Evolutionary conservation across 345 rosid species (phyloP).

Genomic region (Ailanthus altissimus): DNA sequence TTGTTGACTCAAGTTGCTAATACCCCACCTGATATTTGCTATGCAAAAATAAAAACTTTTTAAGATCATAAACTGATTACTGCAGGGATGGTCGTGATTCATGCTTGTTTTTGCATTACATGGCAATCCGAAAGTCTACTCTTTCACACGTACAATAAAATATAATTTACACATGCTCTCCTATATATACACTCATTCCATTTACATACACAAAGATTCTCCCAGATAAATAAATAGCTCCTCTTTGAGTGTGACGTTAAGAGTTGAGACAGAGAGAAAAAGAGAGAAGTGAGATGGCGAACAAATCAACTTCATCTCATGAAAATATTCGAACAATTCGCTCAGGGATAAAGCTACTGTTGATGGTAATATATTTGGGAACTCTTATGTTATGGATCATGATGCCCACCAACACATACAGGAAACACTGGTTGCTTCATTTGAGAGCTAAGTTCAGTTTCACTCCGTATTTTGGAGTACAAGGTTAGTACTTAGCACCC

Average conservation of each 20-base stretch:
- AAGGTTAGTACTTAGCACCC: conserved; percentile 43
- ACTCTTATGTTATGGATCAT: conserved; percentile 64
- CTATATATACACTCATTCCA: conserved; percentile 9
- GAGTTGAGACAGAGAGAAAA: neutral
- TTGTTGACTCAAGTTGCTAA: neutral
- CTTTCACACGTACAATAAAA: neutral
- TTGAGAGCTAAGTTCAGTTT: conserved; percentile 35
- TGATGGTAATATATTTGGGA: conserved; percentile 43
- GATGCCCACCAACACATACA: conserved; percentile 60
- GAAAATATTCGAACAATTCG: conserved; percentile 5
- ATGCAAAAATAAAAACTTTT: neutral
- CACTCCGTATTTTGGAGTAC: conserved; percentile 56
- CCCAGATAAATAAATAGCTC: neutral
- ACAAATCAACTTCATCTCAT: neutral
- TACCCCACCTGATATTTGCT: neutral
- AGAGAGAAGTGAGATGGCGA: conserved; percentile 14
- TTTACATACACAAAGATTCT: conserved; percentile 12
- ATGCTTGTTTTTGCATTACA: conserved; percentile 14
- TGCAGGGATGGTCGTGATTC: conserved; percentile 9
- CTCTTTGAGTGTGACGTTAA: neutral
- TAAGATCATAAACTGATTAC: neutral
- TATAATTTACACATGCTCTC: neutral
- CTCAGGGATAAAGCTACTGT: conserved; percentile 42
- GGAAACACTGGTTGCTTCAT: conserved; percentile 38
- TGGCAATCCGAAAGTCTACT: neutral